Evolutionary conservation across 1,284 basidiomycete species (phyloP).

Genomic region (Pterulicium gracile): DNA sequence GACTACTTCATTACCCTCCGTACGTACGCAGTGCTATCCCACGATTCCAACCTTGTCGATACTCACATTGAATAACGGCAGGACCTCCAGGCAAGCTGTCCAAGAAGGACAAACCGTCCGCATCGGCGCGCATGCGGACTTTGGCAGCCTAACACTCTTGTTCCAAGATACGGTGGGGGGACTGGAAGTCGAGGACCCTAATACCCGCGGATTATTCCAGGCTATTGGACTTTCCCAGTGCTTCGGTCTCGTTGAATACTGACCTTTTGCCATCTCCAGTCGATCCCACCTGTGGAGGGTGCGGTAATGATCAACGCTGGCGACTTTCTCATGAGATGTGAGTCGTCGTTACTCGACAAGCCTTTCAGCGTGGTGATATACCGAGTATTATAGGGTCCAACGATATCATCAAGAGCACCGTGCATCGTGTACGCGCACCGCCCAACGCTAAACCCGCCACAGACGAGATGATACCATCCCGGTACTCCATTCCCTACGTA

Average conservation of each 20-base stretch:
- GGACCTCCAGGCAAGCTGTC: constrained; percentile 14
- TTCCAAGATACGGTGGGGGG: constrained; percentile 52
- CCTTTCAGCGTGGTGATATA: background rate
- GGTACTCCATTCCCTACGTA: constrained; percentile 51
- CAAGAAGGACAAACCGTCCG: constrained; percentile 31
- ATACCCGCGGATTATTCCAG: constrained; percentile 31
- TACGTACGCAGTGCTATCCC: too few species aligned
- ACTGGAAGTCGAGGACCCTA: constrained; percentile 47
- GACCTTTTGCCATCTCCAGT: constrained; percentile 15
- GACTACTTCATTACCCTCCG: constrained; percentile 49
- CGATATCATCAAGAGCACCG: constrained; percentile 45
- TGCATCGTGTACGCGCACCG: constrained; percentile 49
- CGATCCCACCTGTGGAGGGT: constrained; percentile 36
- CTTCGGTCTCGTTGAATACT: background rate
- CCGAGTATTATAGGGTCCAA: constrained; percentile 36
- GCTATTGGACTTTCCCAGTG: constrained; percentile 10
- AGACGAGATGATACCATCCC: constrained; percentile 29
- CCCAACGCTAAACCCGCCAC: constrained; percentile 12
- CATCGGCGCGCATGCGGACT: constrained; percentile 50
- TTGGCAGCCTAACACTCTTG: constrained; percentile 43
- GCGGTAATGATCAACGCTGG: constrained; percentile 52
- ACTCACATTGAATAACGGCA: too few species aligned
- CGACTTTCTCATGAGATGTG: constrained; percentile 48
- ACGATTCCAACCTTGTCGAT: constrained; percentile 26
- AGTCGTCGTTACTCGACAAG: constrained; percentile 1